A percentile compares a stretch with the other conserved stretches of the same genome.
phyloP scores from a whole-genome alignment of 1,284 basidiomycete genomes.

The Trametes versicolor region DNA sequence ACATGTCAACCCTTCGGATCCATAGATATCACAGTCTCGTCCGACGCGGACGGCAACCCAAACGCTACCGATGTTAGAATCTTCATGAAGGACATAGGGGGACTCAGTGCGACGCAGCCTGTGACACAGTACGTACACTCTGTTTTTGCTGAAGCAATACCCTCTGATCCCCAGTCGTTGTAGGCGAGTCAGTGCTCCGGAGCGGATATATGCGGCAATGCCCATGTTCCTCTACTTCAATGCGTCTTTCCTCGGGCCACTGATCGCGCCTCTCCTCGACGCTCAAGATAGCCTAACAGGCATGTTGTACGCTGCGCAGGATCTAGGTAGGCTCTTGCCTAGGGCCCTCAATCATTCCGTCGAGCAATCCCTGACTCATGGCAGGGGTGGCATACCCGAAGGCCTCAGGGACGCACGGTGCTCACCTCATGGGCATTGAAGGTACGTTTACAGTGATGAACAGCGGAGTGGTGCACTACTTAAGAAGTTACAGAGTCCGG shows the following conservation, averaged over 20 bases:
- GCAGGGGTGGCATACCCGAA: conserved; percentile 7
- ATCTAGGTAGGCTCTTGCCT: conserved; percentile 51
- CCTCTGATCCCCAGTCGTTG: too few species aligned
- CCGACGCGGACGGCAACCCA: conserved; percentile 44
- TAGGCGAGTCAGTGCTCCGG: conserved; percentile 53
- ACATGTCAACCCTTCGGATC: conserved; percentile 53
- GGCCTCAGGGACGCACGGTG: not conserved
- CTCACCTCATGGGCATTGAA: not conserved
- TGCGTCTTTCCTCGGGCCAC: conserved; percentile 48
- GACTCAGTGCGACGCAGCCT: too few species aligned
- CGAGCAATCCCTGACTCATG: not conserved
- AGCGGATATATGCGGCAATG: conserved; percentile 56
- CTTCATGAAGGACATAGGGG: conserved; percentile 54
- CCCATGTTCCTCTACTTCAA: conserved; percentile 59
- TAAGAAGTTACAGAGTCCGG: conserved; percentile 41
- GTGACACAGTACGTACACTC: too few species aligned
- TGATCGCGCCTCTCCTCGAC: conserved; percentile 56
- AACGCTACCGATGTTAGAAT: conserved; percentile 53
- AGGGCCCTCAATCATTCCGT: not conserved
- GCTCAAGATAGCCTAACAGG: conserved; percentile 44
- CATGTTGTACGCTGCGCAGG: conserved; percentile 49
- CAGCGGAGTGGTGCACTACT: not conserved
- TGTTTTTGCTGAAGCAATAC: too few species aligned
- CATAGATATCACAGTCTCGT: conserved; percentile 49
- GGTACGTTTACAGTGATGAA: not conserved